Conservation (phyloP, 2,329 filamentous ascomycete species). For the Diaporthe sp. region DNA sequence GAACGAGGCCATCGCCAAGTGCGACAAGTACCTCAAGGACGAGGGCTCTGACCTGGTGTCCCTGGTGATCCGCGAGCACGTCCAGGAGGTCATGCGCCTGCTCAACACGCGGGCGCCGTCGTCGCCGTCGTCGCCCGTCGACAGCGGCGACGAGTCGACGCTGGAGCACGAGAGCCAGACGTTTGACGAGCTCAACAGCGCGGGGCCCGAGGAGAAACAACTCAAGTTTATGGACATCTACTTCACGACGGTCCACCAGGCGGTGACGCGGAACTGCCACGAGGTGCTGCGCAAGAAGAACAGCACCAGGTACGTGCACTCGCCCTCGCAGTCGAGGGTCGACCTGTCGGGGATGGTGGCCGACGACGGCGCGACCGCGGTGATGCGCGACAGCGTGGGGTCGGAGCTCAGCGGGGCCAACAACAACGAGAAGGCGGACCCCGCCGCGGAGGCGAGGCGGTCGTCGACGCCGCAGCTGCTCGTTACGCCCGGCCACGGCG, state of each 20-base stretch:
- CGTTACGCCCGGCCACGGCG: constrained; percentile 9
- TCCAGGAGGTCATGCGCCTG: constrained; percentile 59
- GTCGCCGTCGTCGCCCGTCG: not conserved
- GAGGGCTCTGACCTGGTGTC: constrained; percentile 49
- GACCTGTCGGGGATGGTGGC: constrained; percentile 34
- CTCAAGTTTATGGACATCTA: constrained; percentile 63
- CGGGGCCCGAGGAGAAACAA: constrained; percentile 60
- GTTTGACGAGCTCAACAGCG: constrained; percentile 59
- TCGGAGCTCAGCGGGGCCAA: not conserved
- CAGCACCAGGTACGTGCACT: constrained; percentile 39
- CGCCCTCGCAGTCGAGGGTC: constrained; percentile 33
- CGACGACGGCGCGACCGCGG: constrained; percentile 31
- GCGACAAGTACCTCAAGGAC: constrained; percentile 53
- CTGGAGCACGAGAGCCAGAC: constrained; percentile 32
- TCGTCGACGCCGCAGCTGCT: constrained; percentile 28
- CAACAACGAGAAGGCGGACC: not conserved
- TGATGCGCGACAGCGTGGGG: not conserved
- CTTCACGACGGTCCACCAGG: constrained; percentile 55
- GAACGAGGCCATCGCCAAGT: constrained; percentile 52
- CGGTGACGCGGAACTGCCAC: constrained; percentile 50
- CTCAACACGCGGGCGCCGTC: constrained; percentile 49
- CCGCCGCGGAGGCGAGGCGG: not conserved
- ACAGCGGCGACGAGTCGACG: constrained; percentile 31
- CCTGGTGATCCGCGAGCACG: constrained; percentile 59
- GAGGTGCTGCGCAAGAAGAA: constrained; percentile 41